Evolutionary conservation across 805 yeast genomes (phyloP).

Genomic region (Candida coquimbonensis): DNA sequence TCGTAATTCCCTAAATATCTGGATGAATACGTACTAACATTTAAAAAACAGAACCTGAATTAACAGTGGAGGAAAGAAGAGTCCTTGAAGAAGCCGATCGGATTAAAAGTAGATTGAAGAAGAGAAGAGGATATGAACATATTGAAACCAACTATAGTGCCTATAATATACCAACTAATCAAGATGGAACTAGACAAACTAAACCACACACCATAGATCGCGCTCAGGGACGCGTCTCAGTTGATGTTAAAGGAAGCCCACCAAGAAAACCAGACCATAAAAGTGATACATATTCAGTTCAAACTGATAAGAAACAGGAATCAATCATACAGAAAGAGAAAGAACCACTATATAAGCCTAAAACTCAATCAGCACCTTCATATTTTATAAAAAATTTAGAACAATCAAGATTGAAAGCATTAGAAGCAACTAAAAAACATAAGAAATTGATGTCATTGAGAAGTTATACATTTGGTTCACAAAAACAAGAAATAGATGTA

Average conservation of each 20-base stretch:
- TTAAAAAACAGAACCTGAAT: neutral
- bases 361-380: constrained; percentile 15
- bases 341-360: neutral
- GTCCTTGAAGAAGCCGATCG: neutral
- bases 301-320: neutral
- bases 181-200: too few relatives aligned
- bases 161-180: too few relatives aligned
- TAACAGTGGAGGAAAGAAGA: neutral
- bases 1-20: neutral
- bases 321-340: neutral
- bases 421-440: constrained; percentile 12
- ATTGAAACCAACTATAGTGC: too few relatives aligned
- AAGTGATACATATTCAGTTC: too few relatives aligned
- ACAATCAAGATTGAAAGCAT: constrained; percentile 17
- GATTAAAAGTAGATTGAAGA: neutral
- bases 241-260: neutral
- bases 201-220: too few relatives aligned
- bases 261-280: neutral
- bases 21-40: neutral
- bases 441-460: constrained; percentile 28
- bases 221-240: neutral
- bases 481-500: constrained; percentile 16
- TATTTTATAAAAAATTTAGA: constrained; percentile 29
- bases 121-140: too few relatives aligned
- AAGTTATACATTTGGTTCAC: constrained; percentile 32